These are phyloP conservation scores for Aspergillus sp. DNA, from an alignment of 2,329 filamentous ascomycete genomes.

Conservation along the genomic window DNA sequence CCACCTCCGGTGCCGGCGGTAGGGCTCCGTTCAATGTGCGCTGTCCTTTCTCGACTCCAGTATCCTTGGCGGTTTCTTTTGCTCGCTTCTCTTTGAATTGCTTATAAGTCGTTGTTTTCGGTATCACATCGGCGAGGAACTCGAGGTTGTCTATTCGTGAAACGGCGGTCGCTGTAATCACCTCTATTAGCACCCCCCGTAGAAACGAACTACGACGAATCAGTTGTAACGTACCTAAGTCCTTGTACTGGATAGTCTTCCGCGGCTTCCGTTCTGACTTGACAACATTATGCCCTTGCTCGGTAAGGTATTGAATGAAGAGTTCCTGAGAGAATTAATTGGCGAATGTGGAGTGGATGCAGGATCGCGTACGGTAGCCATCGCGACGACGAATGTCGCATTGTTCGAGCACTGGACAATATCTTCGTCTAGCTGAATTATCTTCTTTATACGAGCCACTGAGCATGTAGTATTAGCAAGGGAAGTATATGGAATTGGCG, in stretches of 20 bases:
- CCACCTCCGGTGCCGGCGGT: slow-evolving; percentile 24
- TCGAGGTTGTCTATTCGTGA: slow-evolving; percentile 90
- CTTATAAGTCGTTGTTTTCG: slow-evolving; percentile 80
- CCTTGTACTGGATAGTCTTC: slow-evolving; percentile 93
- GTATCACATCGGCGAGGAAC: slow-evolving; percentile 89
- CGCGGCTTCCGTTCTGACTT: slow-evolving; percentile 90
- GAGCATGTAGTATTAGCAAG: neutral
- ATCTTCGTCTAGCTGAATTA: slow-evolving; percentile 85
- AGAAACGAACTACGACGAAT: neutral
- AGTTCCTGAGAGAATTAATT: slow-evolving; percentile 67
- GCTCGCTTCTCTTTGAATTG: slow-evolving; percentile 70
- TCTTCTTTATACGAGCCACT: slow-evolving; percentile 94
- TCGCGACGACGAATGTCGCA: slow-evolving; percentile 88
- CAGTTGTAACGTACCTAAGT: slow-evolving; percentile 65
- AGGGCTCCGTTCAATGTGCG: slow-evolving; percentile 40
- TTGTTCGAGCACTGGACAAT: slow-evolving; percentile 88
- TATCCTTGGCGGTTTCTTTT: slow-evolving; percentile 38
- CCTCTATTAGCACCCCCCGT: slow-evolving; percentile 14
- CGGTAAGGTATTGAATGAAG: slow-evolving; percentile 90
- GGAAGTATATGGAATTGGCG: neutral
- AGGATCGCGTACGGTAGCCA: slow-evolving; percentile 70
- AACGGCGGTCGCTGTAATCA: slow-evolving; percentile 73
- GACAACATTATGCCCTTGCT: slow-evolving; percentile 83
- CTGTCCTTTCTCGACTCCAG: slow-evolving; percentile 44
- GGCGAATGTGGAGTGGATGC: neutral